phyloP scores from a whole-genome alignment of 2,329 filamentous ascomycete species.

The Colletotrichum truncatum region DNA sequence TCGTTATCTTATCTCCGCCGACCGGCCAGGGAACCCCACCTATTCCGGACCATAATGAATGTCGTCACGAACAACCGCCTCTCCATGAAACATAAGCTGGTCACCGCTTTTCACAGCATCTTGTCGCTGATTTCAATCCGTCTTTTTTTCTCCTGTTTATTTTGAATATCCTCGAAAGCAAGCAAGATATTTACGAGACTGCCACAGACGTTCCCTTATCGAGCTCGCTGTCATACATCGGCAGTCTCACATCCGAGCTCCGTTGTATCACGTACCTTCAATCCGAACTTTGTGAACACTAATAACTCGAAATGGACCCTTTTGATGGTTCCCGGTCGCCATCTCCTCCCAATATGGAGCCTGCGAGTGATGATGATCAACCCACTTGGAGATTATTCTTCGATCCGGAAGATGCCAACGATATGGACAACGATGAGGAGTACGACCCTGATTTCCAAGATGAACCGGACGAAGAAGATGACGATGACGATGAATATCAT shows the following conservation, averaged over 20 bases:
- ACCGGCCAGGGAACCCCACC: conserved; percentile 22
- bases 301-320: conserved; percentile 9
- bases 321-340: not conserved
- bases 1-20: conserved; percentile 30
- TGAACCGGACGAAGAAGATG: conserved; percentile 36
- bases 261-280: conserved; percentile 26
- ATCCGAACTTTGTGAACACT: conserved; percentile 23
- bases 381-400: conserved; percentile 10
- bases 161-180: not conserved
- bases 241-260: conserved; percentile 27
- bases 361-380: not conserved
- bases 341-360: not conserved
- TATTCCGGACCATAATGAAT: conserved; percentile 23
- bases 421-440: conserved; percentile 45
- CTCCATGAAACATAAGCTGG: conserved; percentile 18
- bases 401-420: conserved; percentile 30
- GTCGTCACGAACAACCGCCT: conserved; percentile 28
- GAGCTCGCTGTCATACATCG: conserved; percentile 14
- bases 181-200: not conserved
- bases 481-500: conserved; percentile 31
- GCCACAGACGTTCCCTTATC: not conserved
- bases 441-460: conserved; percentile 38
- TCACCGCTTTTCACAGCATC: not conserved
- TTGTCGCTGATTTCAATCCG: not conserved
- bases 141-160: not conserved